These are phyloP conservation scores for Apiospora malaysiana DNA, from an alignment of 2,329 filamentous ascomycete species.

Conservation along the genomic window DNA sequence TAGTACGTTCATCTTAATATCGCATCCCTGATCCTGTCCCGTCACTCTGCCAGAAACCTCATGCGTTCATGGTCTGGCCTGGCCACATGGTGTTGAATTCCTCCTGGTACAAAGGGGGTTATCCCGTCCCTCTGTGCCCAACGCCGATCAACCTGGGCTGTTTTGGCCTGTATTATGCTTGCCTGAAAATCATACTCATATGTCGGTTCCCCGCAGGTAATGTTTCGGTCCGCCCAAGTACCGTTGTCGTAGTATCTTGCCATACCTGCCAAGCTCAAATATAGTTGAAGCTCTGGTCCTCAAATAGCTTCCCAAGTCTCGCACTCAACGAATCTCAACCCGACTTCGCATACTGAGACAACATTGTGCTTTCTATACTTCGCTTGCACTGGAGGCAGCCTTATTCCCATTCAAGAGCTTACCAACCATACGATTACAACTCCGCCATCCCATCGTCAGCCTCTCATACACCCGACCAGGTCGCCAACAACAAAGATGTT, in stretches of 20 bases:
- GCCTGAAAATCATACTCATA: slow-evolving; percentile 22
- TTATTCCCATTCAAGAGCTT: background rate
- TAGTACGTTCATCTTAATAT: slow-evolving; percentile 39
- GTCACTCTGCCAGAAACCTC: slow-evolving; percentile 36
- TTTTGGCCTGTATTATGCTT: slow-evolving; percentile 44
- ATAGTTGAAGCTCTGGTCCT: slow-evolving; percentile 36
- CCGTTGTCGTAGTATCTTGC: slow-evolving; percentile 39
- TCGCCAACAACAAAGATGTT: slow-evolving; percentile 56
- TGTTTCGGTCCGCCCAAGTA: slow-evolving; percentile 48
- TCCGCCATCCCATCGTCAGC: background rate
- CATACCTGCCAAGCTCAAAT: slow-evolving; percentile 41
- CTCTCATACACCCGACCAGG: slow-evolving; percentile 27
- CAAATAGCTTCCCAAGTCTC: slow-evolving; percentile 2
- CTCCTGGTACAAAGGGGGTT: slow-evolving; percentile 41
- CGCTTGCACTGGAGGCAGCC: background rate
- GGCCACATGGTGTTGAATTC: slow-evolving; percentile 29
- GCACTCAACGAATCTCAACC: slow-evolving; percentile 7
- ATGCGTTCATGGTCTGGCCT: slow-evolving; percentile 13
- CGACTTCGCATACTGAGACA: slow-evolving; percentile 3
- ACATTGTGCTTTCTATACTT: background rate
- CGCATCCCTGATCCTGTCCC: slow-evolving; percentile 41
- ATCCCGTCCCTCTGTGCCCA: slow-evolving; percentile 46
- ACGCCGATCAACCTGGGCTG: slow-evolving; percentile 44
- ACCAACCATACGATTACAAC: background rate
- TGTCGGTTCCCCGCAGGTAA: slow-evolving; percentile 42